A percentile compares a stretch with the other conserved stretches of the same genome.
Evolutionary conservation across 1,284 basidiomycete species (phyloP).

Genomic region (Melanopsichium pennsylvanicum): DNA sequence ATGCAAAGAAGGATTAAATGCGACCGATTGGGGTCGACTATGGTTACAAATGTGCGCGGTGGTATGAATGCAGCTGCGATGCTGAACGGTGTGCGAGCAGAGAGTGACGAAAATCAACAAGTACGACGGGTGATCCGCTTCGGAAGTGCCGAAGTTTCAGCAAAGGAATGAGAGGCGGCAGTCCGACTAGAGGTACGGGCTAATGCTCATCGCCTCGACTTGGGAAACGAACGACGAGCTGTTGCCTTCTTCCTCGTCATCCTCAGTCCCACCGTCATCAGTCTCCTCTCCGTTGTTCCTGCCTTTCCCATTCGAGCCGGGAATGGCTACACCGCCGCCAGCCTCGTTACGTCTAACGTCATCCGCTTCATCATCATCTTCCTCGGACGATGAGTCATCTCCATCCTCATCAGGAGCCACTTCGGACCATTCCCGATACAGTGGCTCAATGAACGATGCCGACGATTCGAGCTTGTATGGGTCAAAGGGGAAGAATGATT

Average conservation of each 20-base stretch:
- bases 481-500: constrained; percentile 98
- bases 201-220: constrained; percentile 63
- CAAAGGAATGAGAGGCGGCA: too few species aligned
- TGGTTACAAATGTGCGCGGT: too few species aligned
- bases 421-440: constrained; percentile 71
- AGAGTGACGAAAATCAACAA: too few species aligned
- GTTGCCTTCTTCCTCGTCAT: constrained; percentile 30
- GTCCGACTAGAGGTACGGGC: constrained; percentile 39
- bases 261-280: constrained; percentile 12
- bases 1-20: too few species aligned
- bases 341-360: constrained; percentile 39
- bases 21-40: too few species aligned
- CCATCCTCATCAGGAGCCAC: constrained; percentile 66
- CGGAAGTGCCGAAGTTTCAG: too few species aligned
- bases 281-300: constrained; percentile 2
- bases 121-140: too few species aligned
- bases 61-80: too few species aligned
- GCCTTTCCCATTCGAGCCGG: constrained; percentile 6
- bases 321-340: constrained; percentile 20
- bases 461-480: constrained; percentile 84
- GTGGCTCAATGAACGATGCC: constrained; percentile 68
- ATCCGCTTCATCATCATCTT: constrained; percentile 50
- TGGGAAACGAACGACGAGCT: constrained; percentile 55
- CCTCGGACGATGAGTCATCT: constrained; percentile 37
- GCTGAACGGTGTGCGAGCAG: too few species aligned